phyloP scores from a whole-genome alignment of 352 stramenopile genomes.

The Phytophthora pinifolia region DNA sequence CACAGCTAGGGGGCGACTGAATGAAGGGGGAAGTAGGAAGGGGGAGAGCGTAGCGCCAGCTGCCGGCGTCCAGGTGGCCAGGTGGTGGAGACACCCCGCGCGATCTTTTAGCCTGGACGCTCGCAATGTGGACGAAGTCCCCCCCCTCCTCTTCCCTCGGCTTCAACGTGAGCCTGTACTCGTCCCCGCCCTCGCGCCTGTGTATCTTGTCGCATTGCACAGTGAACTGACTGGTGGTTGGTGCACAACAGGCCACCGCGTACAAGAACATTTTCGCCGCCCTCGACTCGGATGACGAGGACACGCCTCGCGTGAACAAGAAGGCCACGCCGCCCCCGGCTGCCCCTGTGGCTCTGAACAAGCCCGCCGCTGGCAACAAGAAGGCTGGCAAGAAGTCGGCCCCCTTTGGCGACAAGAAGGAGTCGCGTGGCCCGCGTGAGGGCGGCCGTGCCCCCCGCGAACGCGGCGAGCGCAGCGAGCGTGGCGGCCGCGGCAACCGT shows the following conservation, averaged over 20 bases:
- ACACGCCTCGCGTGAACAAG: conserved; percentile 67
- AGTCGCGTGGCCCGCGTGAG: conserved; percentile 49
- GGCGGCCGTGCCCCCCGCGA: conserved; percentile 42
- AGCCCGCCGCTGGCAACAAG: conserved; percentile 84
- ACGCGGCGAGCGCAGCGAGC: conserved; percentile 41
- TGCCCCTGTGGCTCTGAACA: conserved; percentile 73
- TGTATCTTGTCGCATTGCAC: conserved; percentile 2
- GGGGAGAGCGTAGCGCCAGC: conserved; percentile 2
- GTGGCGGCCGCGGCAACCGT: conserved; percentile 47
- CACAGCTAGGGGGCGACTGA: conserved; percentile 1
- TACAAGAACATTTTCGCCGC: conserved; percentile 72
- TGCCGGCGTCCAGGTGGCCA: conserved; percentile 16
- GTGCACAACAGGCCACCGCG: conserved; percentile 41
- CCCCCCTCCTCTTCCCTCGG: not conserved
- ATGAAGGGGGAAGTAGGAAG: not conserved
- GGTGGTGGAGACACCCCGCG: conserved; percentile 3
- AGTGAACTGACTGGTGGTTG: conserved; percentile 14
- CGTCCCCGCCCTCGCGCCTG: not conserved
- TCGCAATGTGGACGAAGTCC: conserved; percentile 6
- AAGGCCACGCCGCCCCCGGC: conserved; percentile 49
- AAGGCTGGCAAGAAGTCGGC: conserved; percentile 67
- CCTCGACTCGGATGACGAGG: conserved; percentile 81
- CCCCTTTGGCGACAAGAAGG: conserved; percentile 58
- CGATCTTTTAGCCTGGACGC: conserved; percentile 29
- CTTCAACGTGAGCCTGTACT: conserved; percentile 9